Percentiles rank a stretch among this genome's conserved stretches.
phyloP scores from a whole-genome alignment of 1,284 basidiomycete genomes.

The Ganoderma sinense region DNA sequence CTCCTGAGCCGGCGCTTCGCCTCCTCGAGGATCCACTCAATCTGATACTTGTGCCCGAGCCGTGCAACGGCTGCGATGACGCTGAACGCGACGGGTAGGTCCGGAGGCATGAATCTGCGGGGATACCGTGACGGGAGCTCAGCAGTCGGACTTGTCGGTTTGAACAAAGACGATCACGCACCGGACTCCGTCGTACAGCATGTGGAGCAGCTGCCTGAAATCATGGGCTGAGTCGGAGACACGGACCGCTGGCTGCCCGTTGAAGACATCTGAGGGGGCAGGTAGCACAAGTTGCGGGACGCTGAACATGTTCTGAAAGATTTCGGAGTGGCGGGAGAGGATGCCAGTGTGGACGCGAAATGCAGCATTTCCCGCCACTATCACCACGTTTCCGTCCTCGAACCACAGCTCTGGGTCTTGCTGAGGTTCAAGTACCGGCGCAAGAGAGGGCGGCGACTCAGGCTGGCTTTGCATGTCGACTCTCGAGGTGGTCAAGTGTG shows the following conservation, averaged over 20 bases:
- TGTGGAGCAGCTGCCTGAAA: background rate
- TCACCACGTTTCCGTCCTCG: constrained; percentile 7
- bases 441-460: background rate
- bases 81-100: background rate
- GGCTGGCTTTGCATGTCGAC: background rate
- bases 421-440: background rate
- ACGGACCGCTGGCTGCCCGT: constrained; percentile 1
- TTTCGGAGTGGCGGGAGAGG: constrained; percentile 7
- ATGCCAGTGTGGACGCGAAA: constrained; percentile 8
- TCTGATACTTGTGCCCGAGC: constrained; percentile 19
- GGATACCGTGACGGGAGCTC: no score
- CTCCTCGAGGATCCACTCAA: constrained; percentile 1
- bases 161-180: background rate
- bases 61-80: constrained; percentile 5
- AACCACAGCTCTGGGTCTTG: constrained; percentile 5
- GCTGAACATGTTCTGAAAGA: constrained; percentile 5
- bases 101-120: background rate
- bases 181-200: constrained; percentile 4
- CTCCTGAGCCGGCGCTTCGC: background rate
- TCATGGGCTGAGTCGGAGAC: constrained; percentile 8
- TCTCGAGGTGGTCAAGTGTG: background rate
- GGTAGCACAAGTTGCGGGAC: background rate
- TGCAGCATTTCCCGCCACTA: background rate
- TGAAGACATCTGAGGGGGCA: background rate
- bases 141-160: no score